phyloP scores from a whole-genome alignment of 2,329 filamentous ascomycete genomes.

The Cladobotryum mycophilum region DNA sequence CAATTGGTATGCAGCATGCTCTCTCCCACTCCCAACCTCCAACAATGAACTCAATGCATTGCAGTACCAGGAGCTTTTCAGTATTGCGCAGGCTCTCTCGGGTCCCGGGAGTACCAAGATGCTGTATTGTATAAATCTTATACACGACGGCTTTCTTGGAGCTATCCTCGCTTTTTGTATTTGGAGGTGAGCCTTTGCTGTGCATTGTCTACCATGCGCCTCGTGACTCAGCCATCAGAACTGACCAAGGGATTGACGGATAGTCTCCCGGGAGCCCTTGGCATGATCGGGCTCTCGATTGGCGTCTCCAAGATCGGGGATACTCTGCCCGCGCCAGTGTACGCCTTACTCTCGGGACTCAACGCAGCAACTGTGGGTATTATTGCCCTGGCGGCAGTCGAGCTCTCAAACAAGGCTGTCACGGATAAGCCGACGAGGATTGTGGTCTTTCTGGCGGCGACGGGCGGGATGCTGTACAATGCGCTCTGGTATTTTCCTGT shows the following conservation, averaged over 20 bases:
- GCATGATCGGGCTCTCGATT: slow-evolving; percentile 61
- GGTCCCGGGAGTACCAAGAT: slow-evolving; percentile 68
- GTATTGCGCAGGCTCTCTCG: slow-evolving; percentile 59
- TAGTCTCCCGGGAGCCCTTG: slow-evolving; percentile 62
- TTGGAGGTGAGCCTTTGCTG: slow-evolving; percentile 46
- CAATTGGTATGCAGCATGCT: slow-evolving; percentile 43
- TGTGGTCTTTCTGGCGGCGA: slow-evolving; percentile 56
- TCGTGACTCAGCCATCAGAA: slow-evolving; percentile 11
- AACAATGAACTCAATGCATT: not conserved
- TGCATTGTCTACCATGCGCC: too few relatives aligned
- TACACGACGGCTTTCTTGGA: slow-evolving; percentile 53
- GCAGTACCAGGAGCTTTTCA: slow-evolving; percentile 68
- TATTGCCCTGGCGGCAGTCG: slow-evolving; percentile 62
- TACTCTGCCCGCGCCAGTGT: slow-evolving; percentile 54
- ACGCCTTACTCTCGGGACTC: slow-evolving; percentile 63
- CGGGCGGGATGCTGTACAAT: slow-evolving; percentile 63
- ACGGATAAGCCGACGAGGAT: slow-evolving; percentile 57
- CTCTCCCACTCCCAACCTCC: too few relatives aligned
- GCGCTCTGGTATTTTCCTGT: slow-evolving; percentile 70
- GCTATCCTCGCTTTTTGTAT: slow-evolving; percentile 55
- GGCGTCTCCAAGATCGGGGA: slow-evolving; percentile 56
- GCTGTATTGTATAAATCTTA: slow-evolving; percentile 59
- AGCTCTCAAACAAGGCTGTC: slow-evolving; percentile 62
- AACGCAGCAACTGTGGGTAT: slow-evolving; percentile 69
- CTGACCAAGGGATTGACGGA: not conserved